Evolutionary conservation across 2,329 filamentous ascomycete species (phyloP).

Genomic region (Xylaria sp.): DNA sequence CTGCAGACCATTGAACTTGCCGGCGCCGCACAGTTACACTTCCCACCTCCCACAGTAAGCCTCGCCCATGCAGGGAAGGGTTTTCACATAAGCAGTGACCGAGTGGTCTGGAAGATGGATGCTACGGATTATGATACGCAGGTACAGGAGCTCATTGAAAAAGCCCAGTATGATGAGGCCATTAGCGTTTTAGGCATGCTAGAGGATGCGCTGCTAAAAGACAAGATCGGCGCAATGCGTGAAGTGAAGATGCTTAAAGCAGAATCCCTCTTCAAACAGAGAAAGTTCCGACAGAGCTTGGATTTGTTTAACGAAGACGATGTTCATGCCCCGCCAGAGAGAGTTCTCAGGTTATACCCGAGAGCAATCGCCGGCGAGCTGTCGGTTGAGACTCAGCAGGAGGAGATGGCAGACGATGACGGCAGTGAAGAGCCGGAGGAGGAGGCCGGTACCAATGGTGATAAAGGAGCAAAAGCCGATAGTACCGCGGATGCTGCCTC

Average conservation of each 20-base stretch:
- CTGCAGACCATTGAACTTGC: slow-evolving; percentile 86
- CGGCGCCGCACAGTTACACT: slow-evolving; percentile 85
- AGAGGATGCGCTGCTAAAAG: slow-evolving; percentile 86
- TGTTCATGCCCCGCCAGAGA: slow-evolving; percentile 87
- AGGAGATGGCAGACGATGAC: slow-evolving; percentile 61
- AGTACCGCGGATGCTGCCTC: slow-evolving; percentile 43
- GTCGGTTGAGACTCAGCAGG: slow-evolving; percentile 63
- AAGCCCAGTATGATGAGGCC: slow-evolving; percentile 84
- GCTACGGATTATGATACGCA: slow-evolving; percentile 92
- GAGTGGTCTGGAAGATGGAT: slow-evolving; percentile 95
- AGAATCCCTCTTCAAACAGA: slow-evolving; percentile 81
- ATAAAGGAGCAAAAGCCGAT: slow-evolving; percentile 46
- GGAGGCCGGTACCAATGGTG: slow-evolving; percentile 47
- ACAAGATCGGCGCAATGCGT: slow-evolving; percentile 82
- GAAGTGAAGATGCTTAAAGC: slow-evolving; percentile 94
- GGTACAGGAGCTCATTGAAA: slow-evolving; percentile 80
- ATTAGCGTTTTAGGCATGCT: slow-evolving; percentile 89
- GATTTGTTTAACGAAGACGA: slow-evolving; percentile 87
- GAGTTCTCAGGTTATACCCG: slow-evolving; percentile 87
- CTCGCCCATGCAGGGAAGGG: slow-evolving; percentile 96
- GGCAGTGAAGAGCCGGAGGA: slow-evolving; percentile 52
- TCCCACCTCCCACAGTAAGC: slow-evolving; percentile 91
- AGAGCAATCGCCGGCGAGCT: slow-evolving; percentile 83
- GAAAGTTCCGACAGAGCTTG: slow-evolving; percentile 85
- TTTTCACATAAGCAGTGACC: slow-evolving; percentile 91